Percentiles rank a stretch among this genome's conserved stretches.
Evolutionary conservation across 345 rosid species (phyloP).

Genomic region (Pugionium dolabratum): DNA sequence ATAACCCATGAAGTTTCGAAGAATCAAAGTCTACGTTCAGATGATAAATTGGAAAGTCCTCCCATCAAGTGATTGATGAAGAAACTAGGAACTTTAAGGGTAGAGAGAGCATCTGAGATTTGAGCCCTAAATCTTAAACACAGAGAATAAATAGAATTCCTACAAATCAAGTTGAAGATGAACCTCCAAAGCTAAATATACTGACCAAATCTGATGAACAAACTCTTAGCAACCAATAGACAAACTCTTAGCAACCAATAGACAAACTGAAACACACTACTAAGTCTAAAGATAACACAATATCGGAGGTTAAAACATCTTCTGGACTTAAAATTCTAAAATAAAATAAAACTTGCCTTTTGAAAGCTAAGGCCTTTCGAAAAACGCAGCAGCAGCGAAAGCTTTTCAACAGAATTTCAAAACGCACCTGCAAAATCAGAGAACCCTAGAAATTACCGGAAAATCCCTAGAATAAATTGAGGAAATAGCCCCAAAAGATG

Average conservation of each 20-base stretch:
- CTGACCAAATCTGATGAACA: slow-evolving; percentile 3
- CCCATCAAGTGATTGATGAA: neutral
- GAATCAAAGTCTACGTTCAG: slow-evolving; percentile 5
- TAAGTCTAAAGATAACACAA: neutral
- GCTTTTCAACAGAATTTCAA: slow-evolving; percentile 2
- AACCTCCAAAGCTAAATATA: neutral
- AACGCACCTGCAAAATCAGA: slow-evolving; percentile 23
- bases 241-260: no score
- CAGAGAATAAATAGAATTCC: neutral
- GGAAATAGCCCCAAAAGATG: slow-evolving; percentile 20
- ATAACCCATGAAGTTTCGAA: neutral
- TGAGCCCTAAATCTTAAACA: slow-evolving; percentile 2
- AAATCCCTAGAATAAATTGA: neutral
- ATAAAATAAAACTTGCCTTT: neutral
- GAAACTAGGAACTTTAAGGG: neutral
- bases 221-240: neutral
- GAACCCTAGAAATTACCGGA: slow-evolving; percentile 39
- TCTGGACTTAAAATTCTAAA: neutral
- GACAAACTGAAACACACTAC: neutral
- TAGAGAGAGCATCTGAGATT: neutral
- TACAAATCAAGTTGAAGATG: neutral
- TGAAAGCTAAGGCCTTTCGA: neutral
- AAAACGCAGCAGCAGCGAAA: slow-evolving; percentile 7
- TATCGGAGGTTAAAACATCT: neutral
- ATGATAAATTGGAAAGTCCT: neutral